These are phyloP conservation scores for Lycium ferocissimum DNA, from an alignment of 257 asterid species.

Conservation along the genomic window DNA sequence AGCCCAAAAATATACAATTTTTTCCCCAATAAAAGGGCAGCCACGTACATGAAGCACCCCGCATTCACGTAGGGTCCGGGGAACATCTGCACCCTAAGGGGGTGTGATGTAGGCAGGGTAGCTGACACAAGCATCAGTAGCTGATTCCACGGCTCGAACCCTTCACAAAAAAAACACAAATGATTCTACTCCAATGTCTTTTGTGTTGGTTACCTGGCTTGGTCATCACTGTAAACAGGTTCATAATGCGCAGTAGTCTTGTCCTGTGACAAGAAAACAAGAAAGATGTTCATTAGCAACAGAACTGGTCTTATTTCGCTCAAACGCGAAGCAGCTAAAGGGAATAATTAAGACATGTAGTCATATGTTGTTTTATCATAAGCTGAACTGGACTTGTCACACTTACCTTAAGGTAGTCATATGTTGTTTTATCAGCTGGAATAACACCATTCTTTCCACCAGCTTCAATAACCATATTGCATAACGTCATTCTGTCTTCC, in stretches of 20 bases:
- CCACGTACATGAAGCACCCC: background rate
- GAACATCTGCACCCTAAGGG: background rate
- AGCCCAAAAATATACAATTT: background rate
- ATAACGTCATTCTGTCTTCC: slow-evolving; percentile 98
- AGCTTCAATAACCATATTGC: slow-evolving; percentile 98
- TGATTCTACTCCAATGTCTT: background rate
- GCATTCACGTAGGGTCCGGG: background rate
- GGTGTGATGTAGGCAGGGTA: background rate
- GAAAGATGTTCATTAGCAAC: slow-evolving; percentile 24
- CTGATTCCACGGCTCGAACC: background rate
- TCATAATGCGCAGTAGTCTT: slow-evolving; percentile 85
- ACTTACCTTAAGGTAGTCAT: slow-evolving; percentile 78
- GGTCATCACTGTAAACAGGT: slow-evolving; percentile 83
- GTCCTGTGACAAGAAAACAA: slow-evolving; percentile 52
- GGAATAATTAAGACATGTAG: slow-evolving; percentile 58
- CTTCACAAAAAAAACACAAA: background rate
- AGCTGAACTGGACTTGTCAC: background rate
- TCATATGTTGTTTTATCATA: slow-evolving; percentile 75
- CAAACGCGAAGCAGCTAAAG: background rate
- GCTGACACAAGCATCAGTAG: background rate
- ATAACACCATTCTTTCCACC: slow-evolving; percentile 42
- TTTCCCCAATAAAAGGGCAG: background rate
- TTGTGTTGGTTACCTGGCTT: slow-evolving; percentile 69
- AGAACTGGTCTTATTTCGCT: background rate
- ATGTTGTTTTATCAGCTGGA: slow-evolving; percentile 91